A percentile compares a stretch with the other conserved stretches of the same genome.
Evolutionary conservation across 805 yeast genomes (phyloP).

Genomic region (Pichia thaimueangensis): DNA sequence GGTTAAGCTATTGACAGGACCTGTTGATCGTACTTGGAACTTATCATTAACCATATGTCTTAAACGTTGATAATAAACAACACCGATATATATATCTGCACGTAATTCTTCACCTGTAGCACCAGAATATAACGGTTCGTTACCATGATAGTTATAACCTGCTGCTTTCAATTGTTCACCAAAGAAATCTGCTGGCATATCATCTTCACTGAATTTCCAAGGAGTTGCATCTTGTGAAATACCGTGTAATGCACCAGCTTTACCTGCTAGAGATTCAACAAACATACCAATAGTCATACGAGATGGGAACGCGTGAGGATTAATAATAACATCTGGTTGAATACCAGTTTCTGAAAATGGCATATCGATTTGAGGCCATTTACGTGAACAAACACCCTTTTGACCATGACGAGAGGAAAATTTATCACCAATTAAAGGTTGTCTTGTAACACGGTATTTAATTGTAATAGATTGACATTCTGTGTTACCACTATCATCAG

Average conservation of each 20-base stretch:
- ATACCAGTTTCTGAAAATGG: conserved; percentile 96
- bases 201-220: conserved; percentile 84
- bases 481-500: conserved; percentile 70
- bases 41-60: conserved; percentile 99
- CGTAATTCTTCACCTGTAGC: conserved; percentile 96
- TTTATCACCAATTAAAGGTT: conserved; percentile 95
- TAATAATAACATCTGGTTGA: conserved; percentile 95
- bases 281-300: conserved; percentile 99
- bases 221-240: conserved; percentile 97
- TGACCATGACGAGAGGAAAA: conserved; percentile 97
- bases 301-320: conserved; percentile 99
- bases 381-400: conserved; percentile 96
- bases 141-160: conserved; percentile 96
- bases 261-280: conserved; percentile 97
- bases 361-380: conserved; percentile 96
- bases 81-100: conserved; percentile 93
- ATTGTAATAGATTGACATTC: conserved; percentile 84
- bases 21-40: conserved; percentile 98
- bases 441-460: conserved; percentile 85
- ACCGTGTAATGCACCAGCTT: conserved; percentile 97
- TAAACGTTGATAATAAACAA: conserved; percentile 95
- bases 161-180: conserved; percentile 86
- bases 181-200: conserved; percentile 95
- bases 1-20: conserved; percentile 93
- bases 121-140: conserved; percentile 98